A percentile compares a stretch with the other conserved stretches of the same genome.
Conservation (phyloP, 306 rosid genomes). For the Vigna radiata region DNA sequence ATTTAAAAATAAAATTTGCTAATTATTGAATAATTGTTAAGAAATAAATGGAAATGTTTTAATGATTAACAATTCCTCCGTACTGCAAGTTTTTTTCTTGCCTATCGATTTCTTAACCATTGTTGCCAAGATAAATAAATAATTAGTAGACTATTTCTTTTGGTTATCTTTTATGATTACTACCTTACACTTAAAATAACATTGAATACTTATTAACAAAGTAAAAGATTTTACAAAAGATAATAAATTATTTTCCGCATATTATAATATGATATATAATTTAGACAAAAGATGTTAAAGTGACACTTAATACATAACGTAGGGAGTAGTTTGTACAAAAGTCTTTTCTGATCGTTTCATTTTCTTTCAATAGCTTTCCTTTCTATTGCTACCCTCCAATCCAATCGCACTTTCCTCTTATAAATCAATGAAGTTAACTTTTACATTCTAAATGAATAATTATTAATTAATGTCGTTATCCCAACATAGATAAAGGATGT, state of each 20-base stretch:
- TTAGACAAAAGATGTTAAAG: neutral
- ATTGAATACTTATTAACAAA: neutral
- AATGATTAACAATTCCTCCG: neutral
- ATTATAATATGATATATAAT: neutral
- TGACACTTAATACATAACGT: neutral
- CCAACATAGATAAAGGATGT: neutral
- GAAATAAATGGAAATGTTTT: neutral
- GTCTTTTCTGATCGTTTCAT: neutral
- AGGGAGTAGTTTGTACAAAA: conserved; percentile 12
- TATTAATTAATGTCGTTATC: neutral
- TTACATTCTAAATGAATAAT: neutral
- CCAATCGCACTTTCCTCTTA: neutral
- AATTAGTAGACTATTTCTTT: neutral
- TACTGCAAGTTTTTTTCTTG: neutral
- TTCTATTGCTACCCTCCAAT: conserved; percentile 1
- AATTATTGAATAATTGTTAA: neutral
- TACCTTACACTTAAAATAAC: neutral
- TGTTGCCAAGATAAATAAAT: neutral
- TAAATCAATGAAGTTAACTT: neutral
- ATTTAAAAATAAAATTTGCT: neutral
- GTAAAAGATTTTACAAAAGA: neutral
- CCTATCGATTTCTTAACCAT: neutral
- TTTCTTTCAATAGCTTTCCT: neutral
- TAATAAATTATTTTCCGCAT: neutral
- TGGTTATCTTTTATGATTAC: neutral